Base-by-base conservation (phyloP, 331 rosid genomes). In the Stylosanthes scabra region DNA sequence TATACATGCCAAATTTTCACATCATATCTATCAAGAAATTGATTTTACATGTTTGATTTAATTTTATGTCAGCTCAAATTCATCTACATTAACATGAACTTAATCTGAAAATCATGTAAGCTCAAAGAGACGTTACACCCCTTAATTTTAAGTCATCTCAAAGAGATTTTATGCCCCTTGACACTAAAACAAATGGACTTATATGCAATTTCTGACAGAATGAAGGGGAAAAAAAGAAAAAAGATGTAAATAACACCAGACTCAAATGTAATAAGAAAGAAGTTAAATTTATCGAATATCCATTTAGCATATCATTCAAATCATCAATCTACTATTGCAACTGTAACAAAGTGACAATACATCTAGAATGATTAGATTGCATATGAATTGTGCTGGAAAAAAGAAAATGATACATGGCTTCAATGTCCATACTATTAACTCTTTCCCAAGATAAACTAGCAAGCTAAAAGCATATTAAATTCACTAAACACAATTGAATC, bases 301-400 rank as follows among this genome's bases (percentile, higher is more conserved):
- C 13, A 11, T 59, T 63, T 12, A 61, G 28, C 45, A 63, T 41
- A 42, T 66, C 15, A 25, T 44, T 59, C 10, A 63, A 64, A 59
- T 75, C 20, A 64, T 70, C 29, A 78, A 74, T 51, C 56, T 74
- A 65, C 9, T 52, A 25, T 51, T 14, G 6, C 55, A 25, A 55
- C 28, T 57, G 45, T 44, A n/a, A 39, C 11, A 66, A 16, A 59
- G 25, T 28, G 52, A 41, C 56, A 54, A 37, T 25, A 66, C 46
- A 45, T 12, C 3, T 34, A 20, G 60, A 41, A 27, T 37, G 6
- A 74, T n/a, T 10, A 56, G 27, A 45, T 8, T 3, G 7, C 45
- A 27, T 12, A 47, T 45, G 7, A 31, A 31, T 31, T 31, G 15
- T 49, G 45, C 5, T 27, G 31, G 45, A 39, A 31, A 31, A 3